These are phyloP conservation scores for Fusarium nematophilum DNA, from an alignment of 2,329 filamentous ascomycete genomes.

Conservation along the genomic window DNA sequence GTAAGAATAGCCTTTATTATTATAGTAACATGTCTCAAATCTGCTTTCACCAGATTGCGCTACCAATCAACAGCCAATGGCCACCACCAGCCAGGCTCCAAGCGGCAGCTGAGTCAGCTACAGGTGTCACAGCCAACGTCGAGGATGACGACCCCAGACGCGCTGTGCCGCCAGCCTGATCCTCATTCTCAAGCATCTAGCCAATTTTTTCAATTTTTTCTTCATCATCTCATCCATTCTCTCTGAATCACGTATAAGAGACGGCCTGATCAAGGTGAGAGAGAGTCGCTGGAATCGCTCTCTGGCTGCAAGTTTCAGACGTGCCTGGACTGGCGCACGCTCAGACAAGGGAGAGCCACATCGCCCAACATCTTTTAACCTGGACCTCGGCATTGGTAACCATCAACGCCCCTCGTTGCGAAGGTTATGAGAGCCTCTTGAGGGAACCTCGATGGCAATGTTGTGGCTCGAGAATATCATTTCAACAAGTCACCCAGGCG, in stretches of 20 bases:
- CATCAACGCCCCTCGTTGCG: slow-evolving; percentile 1
- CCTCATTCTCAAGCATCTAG: background rate
- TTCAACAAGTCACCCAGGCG: slow-evolving; percentile 1
- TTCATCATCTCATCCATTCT: background rate
- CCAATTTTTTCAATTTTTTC: background rate
- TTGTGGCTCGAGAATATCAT: slow-evolving; percentile 1
- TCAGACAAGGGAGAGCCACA: slow-evolving; percentile 11
- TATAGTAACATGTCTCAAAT: too few species aligned
- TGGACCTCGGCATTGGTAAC: slow-evolving; percentile 1
- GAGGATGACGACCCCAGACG: background rate
- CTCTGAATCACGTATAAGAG: too few species aligned
- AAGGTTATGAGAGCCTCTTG: background rate
- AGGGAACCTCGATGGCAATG: slow-evolving; percentile 12
- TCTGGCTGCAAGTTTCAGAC: background rate
- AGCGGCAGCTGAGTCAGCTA: slow-evolving; percentile 17
- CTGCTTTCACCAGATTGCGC: background rate
- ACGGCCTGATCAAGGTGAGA: too few species aligned
- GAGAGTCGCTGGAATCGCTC: too few species aligned
- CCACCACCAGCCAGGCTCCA: background rate
- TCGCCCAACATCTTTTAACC: background rate
- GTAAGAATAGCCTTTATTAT: too few species aligned
- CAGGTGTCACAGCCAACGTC: background rate
- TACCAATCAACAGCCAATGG: slow-evolving; percentile 5
- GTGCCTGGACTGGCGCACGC: background rate
- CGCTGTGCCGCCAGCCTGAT: background rate